phyloP scores from a whole-genome alignment of 176 grass and related monocot genomes.

The Thalia dealbata region DNA sequence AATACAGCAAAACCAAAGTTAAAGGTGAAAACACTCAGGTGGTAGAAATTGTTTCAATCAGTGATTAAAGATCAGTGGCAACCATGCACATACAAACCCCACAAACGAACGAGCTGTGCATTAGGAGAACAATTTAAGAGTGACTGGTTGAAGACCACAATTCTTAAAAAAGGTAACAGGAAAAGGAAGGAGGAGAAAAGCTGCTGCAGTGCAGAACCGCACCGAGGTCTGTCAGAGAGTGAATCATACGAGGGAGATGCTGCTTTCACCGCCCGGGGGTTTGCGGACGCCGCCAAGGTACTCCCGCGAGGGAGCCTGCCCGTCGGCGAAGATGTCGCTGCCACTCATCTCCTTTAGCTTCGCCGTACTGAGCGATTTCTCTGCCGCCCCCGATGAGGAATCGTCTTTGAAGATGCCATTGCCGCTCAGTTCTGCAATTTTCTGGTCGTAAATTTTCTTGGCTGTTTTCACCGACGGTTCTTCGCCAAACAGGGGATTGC shows the following conservation, averaged over 20 bases:
- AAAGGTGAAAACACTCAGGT: too few relatives aligned
- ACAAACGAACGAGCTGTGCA: too few relatives aligned
- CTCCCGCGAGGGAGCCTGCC: background rate
- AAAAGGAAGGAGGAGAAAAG: background rate
- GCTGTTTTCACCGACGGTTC: slow-evolving; percentile 65
- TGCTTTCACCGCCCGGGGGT: background rate
- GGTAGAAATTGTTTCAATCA: background rate
- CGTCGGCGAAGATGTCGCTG: background rate
- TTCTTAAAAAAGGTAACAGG: too few relatives aligned
- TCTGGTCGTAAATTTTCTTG: slow-evolving; percentile 39
- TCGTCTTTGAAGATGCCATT: background rate
- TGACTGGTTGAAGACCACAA: too few relatives aligned
- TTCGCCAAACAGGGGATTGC: slow-evolving; percentile 58
- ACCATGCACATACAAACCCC: background rate
- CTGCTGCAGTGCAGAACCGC: background rate
- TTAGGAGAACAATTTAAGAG: too few relatives aligned
- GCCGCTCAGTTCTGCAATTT: background rate
- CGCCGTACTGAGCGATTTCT: background rate
- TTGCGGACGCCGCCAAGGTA: background rate
- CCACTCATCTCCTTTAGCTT: slow-evolving; percentile 6
- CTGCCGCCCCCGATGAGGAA: background rate
- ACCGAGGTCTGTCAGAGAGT: background rate
- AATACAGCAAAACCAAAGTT: too few relatives aligned
- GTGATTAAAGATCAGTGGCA: background rate
- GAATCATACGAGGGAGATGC: background rate